Percentiles rank a stretch among this genome's conserved stretches.
Evolutionary conservation across 106 monocot genomes (phyloP).

Genomic region (Chionographis japonica): DNA sequence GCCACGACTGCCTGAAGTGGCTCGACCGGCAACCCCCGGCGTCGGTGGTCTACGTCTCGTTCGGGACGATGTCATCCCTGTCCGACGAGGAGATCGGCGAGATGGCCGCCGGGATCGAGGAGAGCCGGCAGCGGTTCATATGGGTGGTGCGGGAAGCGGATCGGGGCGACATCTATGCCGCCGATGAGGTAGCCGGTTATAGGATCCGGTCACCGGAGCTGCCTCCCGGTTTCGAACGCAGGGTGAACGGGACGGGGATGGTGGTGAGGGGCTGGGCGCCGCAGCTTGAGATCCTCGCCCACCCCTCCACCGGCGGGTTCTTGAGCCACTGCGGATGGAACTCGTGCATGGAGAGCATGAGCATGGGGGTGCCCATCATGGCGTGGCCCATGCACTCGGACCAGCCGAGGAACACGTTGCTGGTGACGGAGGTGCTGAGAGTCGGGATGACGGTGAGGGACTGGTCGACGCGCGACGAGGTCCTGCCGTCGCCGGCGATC

Average conservation of each 20-base stretch:
- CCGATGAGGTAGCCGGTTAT: not conserved
- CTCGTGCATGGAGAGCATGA: constrained; percentile 48
- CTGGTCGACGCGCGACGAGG: constrained; percentile 16
- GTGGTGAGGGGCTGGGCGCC: constrained; percentile 28
- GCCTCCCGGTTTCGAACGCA: not conserved
- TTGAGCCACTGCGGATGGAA: constrained; percentile 56
- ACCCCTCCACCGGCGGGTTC: constrained; percentile 20
- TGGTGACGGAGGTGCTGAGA: constrained; percentile 17
- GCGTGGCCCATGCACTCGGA: constrained; percentile 42
- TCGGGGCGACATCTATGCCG: constrained; percentile 1
- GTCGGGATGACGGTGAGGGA: constrained; percentile 12
- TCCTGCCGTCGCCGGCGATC: not conserved
- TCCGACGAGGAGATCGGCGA: constrained; percentile 22
- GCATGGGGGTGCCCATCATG: constrained; percentile 30
- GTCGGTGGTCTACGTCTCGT: constrained; percentile 43
- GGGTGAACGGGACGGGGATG: constrained; percentile 5
- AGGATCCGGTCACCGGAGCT: not conserved
- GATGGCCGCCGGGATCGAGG: constrained; percentile 30
- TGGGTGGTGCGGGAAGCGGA: constrained; percentile 51
- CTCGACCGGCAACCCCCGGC: constrained; percentile 33
- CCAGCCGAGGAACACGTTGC: constrained; percentile 31
- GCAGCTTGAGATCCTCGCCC: constrained; percentile 29
- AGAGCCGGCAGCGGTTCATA: constrained; percentile 37
- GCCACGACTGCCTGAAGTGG: constrained; percentile 43
- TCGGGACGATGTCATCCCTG: constrained; percentile 31